A percentile compares a stretch with the other conserved stretches of the same genome.
Conservation (phyloP, 345 rosid species). For the Mallotus nudiflorus region DNA sequence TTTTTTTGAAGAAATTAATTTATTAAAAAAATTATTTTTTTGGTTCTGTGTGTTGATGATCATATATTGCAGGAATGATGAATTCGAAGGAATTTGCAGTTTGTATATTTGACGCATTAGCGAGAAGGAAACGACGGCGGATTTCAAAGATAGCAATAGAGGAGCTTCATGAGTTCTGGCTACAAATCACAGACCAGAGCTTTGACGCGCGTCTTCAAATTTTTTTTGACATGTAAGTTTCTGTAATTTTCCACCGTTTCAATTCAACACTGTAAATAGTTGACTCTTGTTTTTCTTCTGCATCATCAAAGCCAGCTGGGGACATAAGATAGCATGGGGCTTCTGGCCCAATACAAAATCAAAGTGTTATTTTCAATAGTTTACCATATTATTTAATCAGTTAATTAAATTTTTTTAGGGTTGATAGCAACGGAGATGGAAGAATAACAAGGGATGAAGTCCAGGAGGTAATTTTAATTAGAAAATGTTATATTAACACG, state of each 20-base stretch:
- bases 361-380: neutral
- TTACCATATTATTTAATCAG: neutral
- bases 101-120: conserved; percentile 74
- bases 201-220: conserved; percentile 97
- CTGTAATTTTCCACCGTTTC: no score
- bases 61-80: conserved; percentile 58
- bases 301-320: no score
- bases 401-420: conserved; percentile 47
- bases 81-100: conserved; percentile 91
- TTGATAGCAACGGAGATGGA: conserved; percentile 89
- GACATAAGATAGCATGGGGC: no score
- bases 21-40: no score
- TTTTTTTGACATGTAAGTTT: conserved; percentile 83
- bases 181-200: conserved; percentile 83
- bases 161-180: conserved; percentile 90
- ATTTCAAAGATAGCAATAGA: conserved; percentile 59
- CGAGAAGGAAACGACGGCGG: conserved; percentile 60
- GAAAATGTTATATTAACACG: no score
- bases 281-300: no score
- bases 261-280: no score
- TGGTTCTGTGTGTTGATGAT: neutral
- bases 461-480: conserved; percentile 55
- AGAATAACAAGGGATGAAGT: conserved; percentile 84
- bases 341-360: neutral
- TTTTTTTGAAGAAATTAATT: no score